A percentile compares a stretch with the other conserved stretches of the same genome.
phyloP scores from a whole-genome alignment of 805 yeast species.

The Aciculoconidium aculeatum region DNA sequence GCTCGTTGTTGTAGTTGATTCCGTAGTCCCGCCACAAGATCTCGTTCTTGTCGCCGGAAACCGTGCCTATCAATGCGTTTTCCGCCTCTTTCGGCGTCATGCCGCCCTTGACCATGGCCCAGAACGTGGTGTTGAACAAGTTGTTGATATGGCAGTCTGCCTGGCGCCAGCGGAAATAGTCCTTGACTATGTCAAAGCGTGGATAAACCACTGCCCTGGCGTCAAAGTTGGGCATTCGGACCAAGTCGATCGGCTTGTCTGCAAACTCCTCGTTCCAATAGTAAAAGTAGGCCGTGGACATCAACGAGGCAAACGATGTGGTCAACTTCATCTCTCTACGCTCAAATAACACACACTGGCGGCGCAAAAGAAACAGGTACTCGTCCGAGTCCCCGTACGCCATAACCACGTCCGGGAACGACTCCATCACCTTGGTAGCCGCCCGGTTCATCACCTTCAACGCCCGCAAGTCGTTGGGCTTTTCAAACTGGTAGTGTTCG shows the following conservation, averaged over 20 bases:
- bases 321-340: constrained; percentile 78
- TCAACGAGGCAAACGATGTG: constrained; percentile 74
- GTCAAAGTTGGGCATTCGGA: constrained; percentile 79
- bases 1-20: constrained; percentile 86
- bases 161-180: constrained; percentile 91
- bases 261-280: constrained; percentile 63
- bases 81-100: constrained; percentile 80
- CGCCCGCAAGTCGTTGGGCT: constrained; percentile 85
- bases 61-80: constrained; percentile 64
- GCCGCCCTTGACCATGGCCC: constrained; percentile 78
- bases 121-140: constrained; percentile 86
- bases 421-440: constrained; percentile 58
- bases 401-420: constrained; percentile 65
- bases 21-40: constrained; percentile 71
- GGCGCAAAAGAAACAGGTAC: constrained; percentile 72
- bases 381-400: constrained; percentile 97
- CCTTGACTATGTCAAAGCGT: constrained; percentile 50
- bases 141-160: constrained; percentile 96
- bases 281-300: constrained; percentile 68
- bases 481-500: constrained; percentile 62
- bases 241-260: constrained; percentile 39
- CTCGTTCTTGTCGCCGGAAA: constrained; percentile 84
- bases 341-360: constrained; percentile 65
- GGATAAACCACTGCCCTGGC: constrained; percentile 90
- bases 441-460: constrained; percentile 75